These are phyloP conservation scores for Alternaria longipes DNA, from an alignment of 2,329 filamentous ascomycete genomes.

Conservation along the genomic window DNA sequence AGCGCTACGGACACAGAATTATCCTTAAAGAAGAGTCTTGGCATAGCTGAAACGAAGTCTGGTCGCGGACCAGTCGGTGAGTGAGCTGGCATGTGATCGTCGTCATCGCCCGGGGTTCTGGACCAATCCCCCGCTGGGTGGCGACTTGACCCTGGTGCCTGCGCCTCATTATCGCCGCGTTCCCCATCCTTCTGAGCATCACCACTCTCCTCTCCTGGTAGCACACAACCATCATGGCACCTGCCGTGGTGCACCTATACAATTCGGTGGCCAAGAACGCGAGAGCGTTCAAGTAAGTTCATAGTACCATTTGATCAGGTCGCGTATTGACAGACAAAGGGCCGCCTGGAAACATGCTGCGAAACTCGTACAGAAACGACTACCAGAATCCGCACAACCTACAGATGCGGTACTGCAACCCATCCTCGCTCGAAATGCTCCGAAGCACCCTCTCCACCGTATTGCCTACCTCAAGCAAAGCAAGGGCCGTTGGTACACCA, in stretches of 20 bases:
- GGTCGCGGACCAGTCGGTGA: background rate
- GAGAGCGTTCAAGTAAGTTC: conserved; percentile 53
- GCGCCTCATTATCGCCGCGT: conserved; percentile 31
- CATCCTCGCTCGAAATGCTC: conserved; percentile 64
- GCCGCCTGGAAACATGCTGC: conserved; percentile 60
- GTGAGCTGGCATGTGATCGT: conserved; percentile 25
- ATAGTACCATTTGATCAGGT: background rate
- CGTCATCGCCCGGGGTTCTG: conserved; percentile 27
- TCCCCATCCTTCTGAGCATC: conserved; percentile 30
- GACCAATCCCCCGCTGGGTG: conserved; percentile 20
- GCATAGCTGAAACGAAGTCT: background rate
- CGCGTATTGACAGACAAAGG: conserved; percentile 43
- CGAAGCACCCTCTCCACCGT: conserved; percentile 68
- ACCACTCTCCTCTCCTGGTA: conserved; percentile 28
- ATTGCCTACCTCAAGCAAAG: conserved; percentile 70
- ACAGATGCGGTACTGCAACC: conserved; percentile 65
- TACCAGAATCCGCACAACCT: conserved; percentile 55
- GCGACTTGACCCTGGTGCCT: conserved; percentile 24
- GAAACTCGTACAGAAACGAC: conserved; percentile 56
- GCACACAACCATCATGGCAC: conserved; percentile 47
- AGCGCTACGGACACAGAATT: background rate
- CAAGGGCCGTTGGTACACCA: conserved; percentile 71
- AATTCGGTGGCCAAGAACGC: conserved; percentile 53
- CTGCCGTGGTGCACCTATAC: conserved; percentile 50
- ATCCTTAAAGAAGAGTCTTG: background rate